Evolutionary conservation across 805 yeast species (phyloP), one percentile per base, ranked within the genome.

Genomic region (Lachancea meyersii): DNA sequence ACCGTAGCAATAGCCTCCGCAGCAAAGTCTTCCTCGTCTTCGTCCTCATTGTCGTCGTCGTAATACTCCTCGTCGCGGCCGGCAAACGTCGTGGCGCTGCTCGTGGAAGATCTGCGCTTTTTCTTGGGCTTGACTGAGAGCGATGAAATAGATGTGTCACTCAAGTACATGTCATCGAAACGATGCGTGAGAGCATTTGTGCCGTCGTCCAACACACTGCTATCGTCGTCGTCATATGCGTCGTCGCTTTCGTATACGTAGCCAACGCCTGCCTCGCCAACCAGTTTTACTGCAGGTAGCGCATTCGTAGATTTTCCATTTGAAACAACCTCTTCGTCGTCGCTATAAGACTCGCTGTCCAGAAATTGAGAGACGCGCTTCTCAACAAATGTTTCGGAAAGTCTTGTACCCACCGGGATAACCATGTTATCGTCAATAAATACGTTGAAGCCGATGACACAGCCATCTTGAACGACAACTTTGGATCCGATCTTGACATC

Each of bases 1-100:
- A 93, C 85, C 0, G 97, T 87, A 9, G 95, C 96, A 46, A 83
- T 71, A n/a, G 96, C 98, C 70, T 93, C 98, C 44, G 73, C 75
- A 51, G 76, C 75, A 64, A 91, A 91, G 58, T 83, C 86, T 61
- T 86, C 95, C 43, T 79, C 86, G 28, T 68, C 76, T 33, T 65
- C 72, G 10, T 61, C 55, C 3, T 69, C 69, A 45, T 73, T 75
- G n/a, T 64, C 64, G 3, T 71, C 74, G 11, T 67, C 67, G 18
- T 60, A 63, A 41, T 30, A 30, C 10, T 51, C 51, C n/a, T 53
- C 61, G 41, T 57, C 65, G 40, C 55, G 70, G 51, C 77, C 82
- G 1, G 81, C 76, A 44, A 57, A 60, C 49, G 63, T 54, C 44
- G 69, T 61, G 7, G 65, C 66, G 1, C 32, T 30, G 32, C 16